Base-by-base conservation (phyloP, 176 grass and related monocot species). In the Urochloa ruziziensis region DNA sequence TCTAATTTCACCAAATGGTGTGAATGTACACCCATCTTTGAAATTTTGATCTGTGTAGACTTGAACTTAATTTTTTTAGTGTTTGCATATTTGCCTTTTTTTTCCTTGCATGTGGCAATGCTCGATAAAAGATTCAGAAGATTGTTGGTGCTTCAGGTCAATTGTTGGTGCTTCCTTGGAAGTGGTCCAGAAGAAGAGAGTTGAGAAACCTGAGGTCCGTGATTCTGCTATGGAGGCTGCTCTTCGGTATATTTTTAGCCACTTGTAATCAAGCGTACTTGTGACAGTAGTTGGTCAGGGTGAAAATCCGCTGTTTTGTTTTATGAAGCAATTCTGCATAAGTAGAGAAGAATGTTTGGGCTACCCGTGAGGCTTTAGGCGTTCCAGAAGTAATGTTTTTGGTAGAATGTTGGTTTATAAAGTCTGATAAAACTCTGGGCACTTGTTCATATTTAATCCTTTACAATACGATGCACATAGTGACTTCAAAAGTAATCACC, bases 141-240 rank as follows among this genome's bases (percentile, higher is more conserved):
- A 2, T 47, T 54, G 18, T 59, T 6, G 56, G 13, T 75, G 67
- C 79, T 91, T 88, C 11, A 88, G 88, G 74, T 91, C 92, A 28
- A 94, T 94, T 81, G 92, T 94, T 19, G 92, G 92, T 82, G 92
- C 92, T 48, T 91, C 92, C 33, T 70, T 94, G 77, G 92, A 94
- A 80, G 79, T 91, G 65, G 91, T 94, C 68, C 92, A 94, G 57
- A 94, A 94, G 66, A 94, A 94, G 88, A 94, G 92, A 81, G 66
- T 89, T 46, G 92, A 94, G 74, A 94, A 94, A 66, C 87, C 92
- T 44, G 92, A 94, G 82, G 88, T 94, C 19, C 89, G 92, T 14
- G 92, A 94, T 88, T 88, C 88, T 75, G 92, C 92, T 35, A 91
- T 88, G 59, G 91, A 94, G 74, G 91, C 91, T 2, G 91, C 91